Evolutionary conservation across 1,284 basidiomycete species (phyloP).

Genomic region (Mycosarcoma mackinlayi): DNA sequence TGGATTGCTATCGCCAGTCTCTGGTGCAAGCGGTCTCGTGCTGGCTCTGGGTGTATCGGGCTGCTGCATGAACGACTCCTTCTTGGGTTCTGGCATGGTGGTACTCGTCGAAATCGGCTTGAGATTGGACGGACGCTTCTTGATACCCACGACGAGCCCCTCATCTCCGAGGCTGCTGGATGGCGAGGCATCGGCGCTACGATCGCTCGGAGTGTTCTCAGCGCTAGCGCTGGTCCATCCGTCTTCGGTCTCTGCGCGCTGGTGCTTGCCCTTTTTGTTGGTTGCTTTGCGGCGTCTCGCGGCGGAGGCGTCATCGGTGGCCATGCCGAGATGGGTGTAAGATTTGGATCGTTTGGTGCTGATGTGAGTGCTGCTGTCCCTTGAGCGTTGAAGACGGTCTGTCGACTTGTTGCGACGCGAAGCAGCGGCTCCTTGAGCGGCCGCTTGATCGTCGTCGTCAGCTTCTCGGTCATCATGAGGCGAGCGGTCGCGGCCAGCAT

Average conservation of each 20-base stretch:
- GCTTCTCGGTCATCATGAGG: slow-evolving; percentile 18
- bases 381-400: slow-evolving; percentile 47
- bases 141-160: slow-evolving; percentile 52
- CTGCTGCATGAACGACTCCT: slow-evolving; percentile 31
- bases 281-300: slow-evolving; percentile 32
- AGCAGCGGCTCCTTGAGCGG: slow-evolving; percentile 16
- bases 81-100: slow-evolving; percentile 28
- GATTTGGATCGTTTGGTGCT: slow-evolving; percentile 55
- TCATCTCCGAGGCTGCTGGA: slow-evolving; percentile 47
- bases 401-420: slow-evolving; percentile 51
- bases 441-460: slow-evolving; percentile 14
- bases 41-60: slow-evolving; percentile 43
- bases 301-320: slow-evolving; percentile 19
- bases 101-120: slow-evolving; percentile 13
- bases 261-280: slow-evolving; percentile 25
- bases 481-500: slow-evolving; percentile 23
- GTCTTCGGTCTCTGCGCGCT: slow-evolving; percentile 37
- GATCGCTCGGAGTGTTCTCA: slow-evolving; percentile 40
- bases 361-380: slow-evolving; percentile 51
- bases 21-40: slow-evolving; percentile 20
- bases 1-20: slow-evolving; percentile 4
- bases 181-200: slow-evolving; percentile 27
- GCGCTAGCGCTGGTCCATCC: slow-evolving; percentile 56
- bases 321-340: slow-evolving; percentile 48
- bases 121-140: slow-evolving; percentile 43